phyloP scores from a whole-genome alignment of 2,329 filamentous ascomycete genomes.

The Trichoderma koningiopsis region DNA sequence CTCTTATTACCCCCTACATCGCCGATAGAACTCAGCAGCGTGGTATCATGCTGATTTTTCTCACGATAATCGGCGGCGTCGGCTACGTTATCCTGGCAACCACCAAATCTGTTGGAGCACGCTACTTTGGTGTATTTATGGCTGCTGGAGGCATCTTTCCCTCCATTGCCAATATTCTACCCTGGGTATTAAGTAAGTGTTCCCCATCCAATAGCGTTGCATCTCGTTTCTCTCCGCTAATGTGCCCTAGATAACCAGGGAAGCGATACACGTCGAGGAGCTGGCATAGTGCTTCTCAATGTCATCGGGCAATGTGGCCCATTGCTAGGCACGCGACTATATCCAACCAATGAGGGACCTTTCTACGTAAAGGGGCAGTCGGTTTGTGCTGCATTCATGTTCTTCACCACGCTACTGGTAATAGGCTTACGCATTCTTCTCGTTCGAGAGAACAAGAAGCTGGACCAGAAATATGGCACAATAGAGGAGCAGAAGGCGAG shows the following conservation, averaged over 20 bases:
- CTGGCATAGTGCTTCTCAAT: constrained; percentile 53
- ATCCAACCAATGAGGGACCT: background rate
- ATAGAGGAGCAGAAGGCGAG: constrained; percentile 20
- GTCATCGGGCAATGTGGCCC: background rate
- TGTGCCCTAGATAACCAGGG: constrained; percentile 63
- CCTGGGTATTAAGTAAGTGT: constrained; percentile 59
- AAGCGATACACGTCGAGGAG: constrained; percentile 64
- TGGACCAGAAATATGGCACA: background rate
- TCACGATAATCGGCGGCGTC: constrained; percentile 59
- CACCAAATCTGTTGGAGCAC: constrained; percentile 45
- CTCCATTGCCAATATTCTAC: constrained; percentile 67
- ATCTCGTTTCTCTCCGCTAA: background rate
- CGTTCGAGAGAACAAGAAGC: background rate
- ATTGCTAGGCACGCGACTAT: background rate
- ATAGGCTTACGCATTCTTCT: background rate
- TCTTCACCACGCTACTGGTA: background rate
- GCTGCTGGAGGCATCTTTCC: constrained; percentile 58
- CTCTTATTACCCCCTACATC: constrained; percentile 61
- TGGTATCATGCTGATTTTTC: constrained; percentile 58
- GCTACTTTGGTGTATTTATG: constrained; percentile 53
- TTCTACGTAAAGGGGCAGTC: background rate
- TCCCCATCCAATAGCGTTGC: background rate
- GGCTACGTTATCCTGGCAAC: constrained; percentile 69
- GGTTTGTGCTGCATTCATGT: background rate
- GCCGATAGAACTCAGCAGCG: constrained; percentile 68